Evolutionary conservation across 345 rosid genomes (phyloP), one percentile per base, ranked within the genome.

Genomic region (Microcos paniculata): DNA sequence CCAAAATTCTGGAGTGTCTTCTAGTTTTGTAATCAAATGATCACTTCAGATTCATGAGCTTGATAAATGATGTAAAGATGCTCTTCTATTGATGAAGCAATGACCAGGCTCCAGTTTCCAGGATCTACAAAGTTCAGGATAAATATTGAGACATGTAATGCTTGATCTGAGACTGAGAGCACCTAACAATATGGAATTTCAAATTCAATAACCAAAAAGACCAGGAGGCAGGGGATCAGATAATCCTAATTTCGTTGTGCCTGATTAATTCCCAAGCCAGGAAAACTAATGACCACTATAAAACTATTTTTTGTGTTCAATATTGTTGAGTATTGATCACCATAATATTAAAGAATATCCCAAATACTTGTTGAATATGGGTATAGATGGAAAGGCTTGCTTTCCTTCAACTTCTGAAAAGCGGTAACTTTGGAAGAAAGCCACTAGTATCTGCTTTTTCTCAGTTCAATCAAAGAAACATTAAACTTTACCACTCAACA

Each of bases 81-180:
- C 9, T 26, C 35, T 45, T 71, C 61, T 21, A 8, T 51, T 52
- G 26, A 10, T 31, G 59, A 70, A 70, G 23, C 24, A 71, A 33
- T 35, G 30, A 53, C 61, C 61, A n/a, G 53, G 16, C 35, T 64
- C 24, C 73, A 46, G 19, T 62, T 65, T 53, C 74, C 62, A 66
- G 45, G 46, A 72, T 71, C 77, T 40, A 80, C 38, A 57, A 52
- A 75, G 38, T 40, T n/a, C 30, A 74, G 13, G 33, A 61, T 43
- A 53, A 49, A 24, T 35, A 49, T 56, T 14, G 55, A 66, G 71
- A 24, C 4, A 66, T 65, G 12, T 23, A 65, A 23, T 23, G 61
- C 31, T 30, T 1, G 58, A 18, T 51, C 55, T 1, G 6, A 51
- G 55, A 51, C 8, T 21, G 2, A 19, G 19, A 2, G 9, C 55